Evolutionary conservation across 169 alveolate genomes (phyloP), one percentile per base, ranked within the genome.

Genomic region (Babesia sp.): DNA sequence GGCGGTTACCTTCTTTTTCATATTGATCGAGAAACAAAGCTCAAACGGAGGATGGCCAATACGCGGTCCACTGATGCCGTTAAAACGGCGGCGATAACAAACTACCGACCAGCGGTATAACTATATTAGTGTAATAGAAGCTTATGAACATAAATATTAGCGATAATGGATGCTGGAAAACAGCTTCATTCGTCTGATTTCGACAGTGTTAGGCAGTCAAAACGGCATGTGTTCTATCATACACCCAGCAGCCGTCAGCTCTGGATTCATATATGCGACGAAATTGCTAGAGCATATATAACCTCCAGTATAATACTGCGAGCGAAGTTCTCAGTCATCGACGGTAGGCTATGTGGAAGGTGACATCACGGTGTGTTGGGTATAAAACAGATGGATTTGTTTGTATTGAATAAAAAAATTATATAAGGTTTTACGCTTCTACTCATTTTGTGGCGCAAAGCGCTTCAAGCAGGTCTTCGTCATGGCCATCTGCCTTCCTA

Each of bases 1-100:
- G 48, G 93, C 86, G 81, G 97, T 99, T 68, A 98, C 98, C 91
- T 96, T 96, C 94, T 97, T 95, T 93, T 94, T 91, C 98, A 94
- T 96, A 56, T 54, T 63, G 1, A 34, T 26, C n/a, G n/a, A 41
- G 20, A 41, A 16, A 9, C 48, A 16, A 11, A 16, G 48, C 16
- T 41, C 20, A 16, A 41, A 16, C 9, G 9, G 9, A 16, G 48
- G 48, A 16, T 41, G 48, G 48, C 48, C n/a, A n/a, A n/a, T n/a
- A 41, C 48, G 48, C 16, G 48, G 48, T 41, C 48, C 48, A 41
- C 48, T 9, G 48, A 41, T 9, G 48, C 48, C 20, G 48, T 41
- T 16, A 16, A 41, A 41, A 9, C 20, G 48, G 16, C 48, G 20
- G 48, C 9, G 48, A 41, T 9, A 41, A n/a, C n/a, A n/a, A n/a